Evolutionary conservation across 2,329 filamentous ascomycete species (phyloP).

Genomic region (Dactylellina parvicollis): DNA sequence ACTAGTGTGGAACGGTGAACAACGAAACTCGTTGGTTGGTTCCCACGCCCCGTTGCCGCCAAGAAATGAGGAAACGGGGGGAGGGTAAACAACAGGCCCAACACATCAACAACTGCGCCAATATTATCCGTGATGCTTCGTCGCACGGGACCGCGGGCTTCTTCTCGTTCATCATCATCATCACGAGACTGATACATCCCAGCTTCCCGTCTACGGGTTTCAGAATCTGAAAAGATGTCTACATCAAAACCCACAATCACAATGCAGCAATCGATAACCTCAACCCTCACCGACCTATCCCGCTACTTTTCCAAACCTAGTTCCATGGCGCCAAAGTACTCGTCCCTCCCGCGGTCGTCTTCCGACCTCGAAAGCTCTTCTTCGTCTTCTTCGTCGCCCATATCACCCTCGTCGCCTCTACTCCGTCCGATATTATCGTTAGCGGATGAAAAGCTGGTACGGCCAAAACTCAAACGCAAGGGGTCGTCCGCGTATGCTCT

Average conservation of each 20-base stretch:
- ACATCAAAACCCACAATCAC: neutral
- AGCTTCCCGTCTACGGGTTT: neutral
- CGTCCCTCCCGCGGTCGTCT: neutral
- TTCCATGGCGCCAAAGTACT: neutral
- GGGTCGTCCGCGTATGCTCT: neutral
- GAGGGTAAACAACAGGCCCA: slow-evolving; percentile 29
- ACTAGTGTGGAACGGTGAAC: no score
- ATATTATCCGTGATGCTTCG: neutral
- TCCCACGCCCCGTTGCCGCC: slow-evolving; percentile 17
- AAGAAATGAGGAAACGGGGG: slow-evolving; percentile 18
- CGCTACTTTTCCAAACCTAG: neutral
- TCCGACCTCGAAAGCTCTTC: slow-evolving; percentile 60
- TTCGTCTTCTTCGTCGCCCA: slow-evolving; percentile 69
- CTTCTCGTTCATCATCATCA: neutral
- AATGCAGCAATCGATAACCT: neutral
- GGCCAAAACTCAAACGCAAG: slow-evolving; percentile 6
- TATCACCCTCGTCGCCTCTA: slow-evolving; percentile 31
- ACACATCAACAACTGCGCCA: slow-evolving; percentile 5
- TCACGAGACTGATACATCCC: neutral
- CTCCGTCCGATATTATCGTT: slow-evolving; percentile 4
- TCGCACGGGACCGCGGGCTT: neutral
- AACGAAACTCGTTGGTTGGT: no score
- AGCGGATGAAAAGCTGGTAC: slow-evolving; percentile 1
- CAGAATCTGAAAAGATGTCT: neutral
- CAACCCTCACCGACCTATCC: neutral